Base-by-base conservation (phyloP, 306 rosid species). In the Cicer judaicum region DNA sequence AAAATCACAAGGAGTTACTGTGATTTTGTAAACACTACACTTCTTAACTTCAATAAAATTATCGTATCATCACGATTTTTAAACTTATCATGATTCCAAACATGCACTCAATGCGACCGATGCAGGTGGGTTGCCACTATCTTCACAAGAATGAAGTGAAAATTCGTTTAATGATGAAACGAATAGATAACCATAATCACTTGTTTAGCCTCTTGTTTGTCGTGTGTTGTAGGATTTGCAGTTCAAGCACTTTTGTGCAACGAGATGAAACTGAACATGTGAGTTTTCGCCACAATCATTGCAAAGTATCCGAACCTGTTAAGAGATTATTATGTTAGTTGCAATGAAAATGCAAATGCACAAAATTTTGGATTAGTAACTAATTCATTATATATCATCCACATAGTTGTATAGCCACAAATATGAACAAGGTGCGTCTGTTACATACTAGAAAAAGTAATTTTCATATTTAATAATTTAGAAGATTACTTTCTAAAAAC, bases 151-250 rank as follows among this genome's bases (percentile, higher is more conserved):
- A 47, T 66, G 36, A n/a, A 43, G 68, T 49, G 81, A 66, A 64
- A 68, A 60, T 7, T 36, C 76, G 34, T 24, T 18, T 44, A 4
- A 38, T 18, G 4, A 38, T 18, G 73, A 52, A 10, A 69, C 50
- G 71, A 63, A 63, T 67, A 18, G 73, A 52, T 68, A 57, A 41
- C 62, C 57, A 53, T 1, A 14, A 74, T 82, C 84, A 84, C 76
- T 36, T n/a, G 77, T 70, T 89, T 84, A 89, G 78, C 91, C 89
- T 81, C 93, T 81, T 18, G 89, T 91, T 78, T 84, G 88, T 34
- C 92, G 84, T 9, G 96, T 93, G 87, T 93, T 93, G 72, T 93
- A 93, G 43, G 98, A 91, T 56, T 82, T 91, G 86, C 98, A 93
- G 82, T 85, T 72, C 68, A 75, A 24, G 79, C 97, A 93, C 83